These are phyloP conservation scores for Populus hybrid DNA, from an alignment of 441 rosid species.

Conservation along the genomic window DNA sequence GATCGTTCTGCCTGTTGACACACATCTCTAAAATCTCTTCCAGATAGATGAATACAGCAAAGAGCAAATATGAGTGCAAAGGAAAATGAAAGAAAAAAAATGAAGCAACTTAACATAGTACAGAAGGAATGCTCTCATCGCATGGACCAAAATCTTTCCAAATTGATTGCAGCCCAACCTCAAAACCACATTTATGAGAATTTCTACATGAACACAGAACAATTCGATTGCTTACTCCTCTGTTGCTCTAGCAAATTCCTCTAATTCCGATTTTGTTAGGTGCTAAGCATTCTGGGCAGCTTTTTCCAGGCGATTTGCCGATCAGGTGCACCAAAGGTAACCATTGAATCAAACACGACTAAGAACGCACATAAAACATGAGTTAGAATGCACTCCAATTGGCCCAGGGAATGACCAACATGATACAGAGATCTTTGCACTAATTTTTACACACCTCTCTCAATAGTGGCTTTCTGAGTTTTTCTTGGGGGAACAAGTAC, in stretches of 20 bases:
- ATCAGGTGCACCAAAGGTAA: conserved; percentile 73
- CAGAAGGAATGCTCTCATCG: background rate
- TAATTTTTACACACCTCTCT: conserved; percentile 8
- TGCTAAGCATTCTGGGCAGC: conserved; percentile 86
- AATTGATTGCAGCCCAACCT: background rate
- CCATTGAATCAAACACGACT: conserved; percentile 87
- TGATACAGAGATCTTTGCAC: background rate
- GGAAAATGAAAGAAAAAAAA: background rate
- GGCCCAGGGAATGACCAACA: background rate
- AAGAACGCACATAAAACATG: conserved; percentile 11
- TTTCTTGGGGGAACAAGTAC: too few species aligned
- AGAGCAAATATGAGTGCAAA: background rate
- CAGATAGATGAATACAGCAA: conserved; percentile 63
- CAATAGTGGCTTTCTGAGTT: too few species aligned
- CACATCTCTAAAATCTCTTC: conserved; percentile 80
- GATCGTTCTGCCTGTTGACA: conserved; percentile 93
- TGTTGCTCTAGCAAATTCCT: conserved; percentile 60
- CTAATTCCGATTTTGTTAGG: conserved; percentile 58
- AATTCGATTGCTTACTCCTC: conserved; percentile 41
- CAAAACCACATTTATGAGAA: background rate
- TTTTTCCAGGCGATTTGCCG: conserved; percentile 63
- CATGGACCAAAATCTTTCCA: background rate
- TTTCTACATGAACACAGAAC: background rate
- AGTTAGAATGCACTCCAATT: background rate
- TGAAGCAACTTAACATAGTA: background rate